Conservation (phyloP, 2,329 filamentous ascomycete genomes). For the Colletotrichum truncatum region DNA sequence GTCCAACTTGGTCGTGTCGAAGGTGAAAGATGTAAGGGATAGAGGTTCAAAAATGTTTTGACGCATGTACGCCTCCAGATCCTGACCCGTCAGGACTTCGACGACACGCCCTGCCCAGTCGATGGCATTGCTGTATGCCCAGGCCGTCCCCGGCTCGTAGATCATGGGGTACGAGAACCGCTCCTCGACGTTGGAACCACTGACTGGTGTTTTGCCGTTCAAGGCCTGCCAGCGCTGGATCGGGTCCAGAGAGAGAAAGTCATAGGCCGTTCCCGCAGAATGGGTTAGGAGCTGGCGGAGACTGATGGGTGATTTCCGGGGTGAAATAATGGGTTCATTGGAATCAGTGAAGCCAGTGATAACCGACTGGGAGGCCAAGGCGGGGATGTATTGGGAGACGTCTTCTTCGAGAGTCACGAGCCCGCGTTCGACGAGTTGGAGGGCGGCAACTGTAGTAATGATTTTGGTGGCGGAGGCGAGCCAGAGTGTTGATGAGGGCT, state of each 20-base stretch:
- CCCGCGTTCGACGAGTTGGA: conserved; percentile 63
- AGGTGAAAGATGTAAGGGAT: conserved; percentile 40
- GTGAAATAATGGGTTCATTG: conserved; percentile 39
- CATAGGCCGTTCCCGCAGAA: conserved; percentile 52
- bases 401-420: conserved; percentile 56
- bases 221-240: conserved; percentile 23
- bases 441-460: conserved; percentile 57
- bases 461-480: conserved; percentile 52
- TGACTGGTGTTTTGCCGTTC: neutral
- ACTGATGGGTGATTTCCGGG: conserved; percentile 47
- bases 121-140: conserved; percentile 39
- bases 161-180: conserved; percentile 38
- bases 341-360: conserved; percentile 49
- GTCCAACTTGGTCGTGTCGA: neutral
- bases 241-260: conserved; percentile 37
- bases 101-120: conserved; percentile 41
- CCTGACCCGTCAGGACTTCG: conserved; percentile 33
- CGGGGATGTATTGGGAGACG: conserved; percentile 50
- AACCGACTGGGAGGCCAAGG: conserved; percentile 51
- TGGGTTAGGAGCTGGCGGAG: conserved; percentile 58
- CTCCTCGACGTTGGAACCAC: conserved; percentile 46
- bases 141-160: conserved; percentile 40
- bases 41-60: conserved; percentile 56
- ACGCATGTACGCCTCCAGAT: conserved; percentile 38
- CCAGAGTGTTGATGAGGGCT: conserved; percentile 32